Percentiles rank a stretch among this genome's conserved stretches.
These are phyloP conservation scores for Uronychia binucleata DNA, from an alignment of 73 alveolate species.

Conservation along the genomic window DNA sequence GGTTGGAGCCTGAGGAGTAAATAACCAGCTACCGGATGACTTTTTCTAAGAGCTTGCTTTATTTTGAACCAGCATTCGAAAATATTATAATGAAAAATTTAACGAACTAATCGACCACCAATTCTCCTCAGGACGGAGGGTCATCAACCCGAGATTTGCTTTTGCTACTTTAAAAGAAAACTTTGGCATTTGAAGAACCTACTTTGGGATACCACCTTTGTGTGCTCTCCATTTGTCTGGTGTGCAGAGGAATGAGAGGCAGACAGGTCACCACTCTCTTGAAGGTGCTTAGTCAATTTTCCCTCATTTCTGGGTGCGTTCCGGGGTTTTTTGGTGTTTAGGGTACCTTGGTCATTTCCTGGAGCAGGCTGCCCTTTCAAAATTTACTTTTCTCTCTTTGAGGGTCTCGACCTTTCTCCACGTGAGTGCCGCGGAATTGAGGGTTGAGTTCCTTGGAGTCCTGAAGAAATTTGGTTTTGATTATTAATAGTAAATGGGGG, in stretches of 20 bases:
- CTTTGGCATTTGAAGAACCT: too few relatives aligned
- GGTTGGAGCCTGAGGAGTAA: neutral
- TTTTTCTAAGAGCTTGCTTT: neutral
- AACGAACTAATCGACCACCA: neutral
- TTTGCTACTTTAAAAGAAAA: too few relatives aligned
- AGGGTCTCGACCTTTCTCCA: too few relatives aligned
- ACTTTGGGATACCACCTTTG: too few relatives aligned
- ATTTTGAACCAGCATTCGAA: neutral
- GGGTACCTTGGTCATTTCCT: conserved; percentile 89
- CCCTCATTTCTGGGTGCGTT: neutral
- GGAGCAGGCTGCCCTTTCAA: conserved; percentile 70
- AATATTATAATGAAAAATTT: neutral
- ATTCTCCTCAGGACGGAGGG: too few relatives aligned
- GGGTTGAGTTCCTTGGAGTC: neutral
- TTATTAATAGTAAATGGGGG: conserved; percentile 62
- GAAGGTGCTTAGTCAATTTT: too few relatives aligned
- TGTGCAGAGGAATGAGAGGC: too few relatives aligned
- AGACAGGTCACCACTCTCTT: too few relatives aligned
- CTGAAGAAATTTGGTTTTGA: neutral
- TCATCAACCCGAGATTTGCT: too few relatives aligned
- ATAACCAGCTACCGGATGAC: neutral
- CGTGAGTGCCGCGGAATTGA: too few relatives aligned
- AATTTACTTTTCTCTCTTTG: neutral
- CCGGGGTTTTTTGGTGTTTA: neutral
- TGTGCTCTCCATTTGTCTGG: too few relatives aligned